Evolutionary conservation across 2,329 filamentous ascomycete species (phyloP).

Genomic region (Alternaria atra): DNA sequence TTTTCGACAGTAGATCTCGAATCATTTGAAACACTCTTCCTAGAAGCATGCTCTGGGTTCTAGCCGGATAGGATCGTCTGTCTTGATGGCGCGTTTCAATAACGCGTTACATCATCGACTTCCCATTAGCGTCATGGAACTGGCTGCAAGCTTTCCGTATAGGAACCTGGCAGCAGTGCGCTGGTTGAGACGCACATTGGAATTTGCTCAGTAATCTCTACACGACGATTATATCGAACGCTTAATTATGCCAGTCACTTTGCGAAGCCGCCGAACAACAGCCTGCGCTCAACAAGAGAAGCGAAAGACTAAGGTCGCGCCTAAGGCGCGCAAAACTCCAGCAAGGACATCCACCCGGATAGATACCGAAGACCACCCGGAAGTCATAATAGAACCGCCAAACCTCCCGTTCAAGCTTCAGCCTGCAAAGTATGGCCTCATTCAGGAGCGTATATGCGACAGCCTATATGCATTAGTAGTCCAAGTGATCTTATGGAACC

Average conservation of each 20-base stretch:
- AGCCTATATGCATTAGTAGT: slow-evolving; percentile 83
- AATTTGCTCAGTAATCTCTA: neutral
- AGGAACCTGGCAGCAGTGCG: neutral
- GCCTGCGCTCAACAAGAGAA: neutral
- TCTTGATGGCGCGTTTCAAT: neutral
- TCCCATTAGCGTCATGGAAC: slow-evolving; percentile 1
- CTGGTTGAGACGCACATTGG: neutral
- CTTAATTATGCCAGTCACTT: neutral
- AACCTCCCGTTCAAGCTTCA: slow-evolving; percentile 34
- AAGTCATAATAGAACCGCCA: slow-evolving; percentile 24
- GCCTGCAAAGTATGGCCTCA: slow-evolving; percentile 71
- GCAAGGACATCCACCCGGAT: slow-evolving; percentile 5
- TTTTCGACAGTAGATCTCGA: neutral
- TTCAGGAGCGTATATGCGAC: slow-evolving; percentile 80
- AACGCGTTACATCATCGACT: slow-evolving; percentile 2
- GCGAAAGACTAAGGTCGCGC: slow-evolving; percentile 2
- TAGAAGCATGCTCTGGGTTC: neutral
- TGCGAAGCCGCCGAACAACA: slow-evolving; percentile 4
- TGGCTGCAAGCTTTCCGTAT: neutral
- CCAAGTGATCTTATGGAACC: slow-evolving; percentile 84
- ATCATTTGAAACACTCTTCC: neutral
- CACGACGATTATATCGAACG: neutral
- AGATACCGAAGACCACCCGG: slow-evolving; percentile 22
- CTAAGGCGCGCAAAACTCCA: slow-evolving; percentile 10
- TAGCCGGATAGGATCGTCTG: neutral